Base-by-base conservation (phyloP, 805 yeast species). In the Wickerhamiella spandovensis region DNA sequence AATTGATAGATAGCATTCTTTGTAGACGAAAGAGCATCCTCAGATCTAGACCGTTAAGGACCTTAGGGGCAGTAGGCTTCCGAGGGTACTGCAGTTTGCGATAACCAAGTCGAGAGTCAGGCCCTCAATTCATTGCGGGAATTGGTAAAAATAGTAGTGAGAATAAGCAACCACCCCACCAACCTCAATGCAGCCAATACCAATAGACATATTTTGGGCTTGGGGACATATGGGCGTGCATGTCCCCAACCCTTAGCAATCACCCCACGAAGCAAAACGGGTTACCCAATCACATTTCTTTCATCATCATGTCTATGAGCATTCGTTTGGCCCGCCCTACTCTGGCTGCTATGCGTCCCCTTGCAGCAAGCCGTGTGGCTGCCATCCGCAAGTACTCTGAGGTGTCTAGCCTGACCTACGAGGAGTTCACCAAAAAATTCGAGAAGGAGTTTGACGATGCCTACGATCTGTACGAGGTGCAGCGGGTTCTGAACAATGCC, bases 371-470 rank as follows among this genome's bases (percentile, higher is more conserved):
- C 35, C 32, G 43, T 23, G 20, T 37, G 56, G 46, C 46, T 15
- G 38, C 50, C 21, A 47, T 48, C 38, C 57, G 59, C 15, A 46
- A 49, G 48, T 53, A 58, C 55, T 45, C 58, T 6, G 49, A 41
- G 41, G 52, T 47, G 47, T 52, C 54, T 28, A 46, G 51, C 48
- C 47, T 57, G 25, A 52, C 55, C 51, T 59, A 58, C 57, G 60
- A 58, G 51, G 61, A 53, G 63, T 70, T 67, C 65, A 69, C 72
- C 10, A 52, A 60, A 64, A 89, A 79, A 53, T 86, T 79, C 74
- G 96, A 87, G 74, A 84, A 87, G 72, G 97, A 92, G 68, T 92
- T 92, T 64, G 97, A 92, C 61, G 87, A 84, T 67, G 95, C 95
- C 46, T 84, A 84, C 69, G 94, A 84, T 67, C 72, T 84, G 52